Evolutionary conservation across 345 rosid genomes (phyloP).

Genomic region (Balakata baccata): DNA sequence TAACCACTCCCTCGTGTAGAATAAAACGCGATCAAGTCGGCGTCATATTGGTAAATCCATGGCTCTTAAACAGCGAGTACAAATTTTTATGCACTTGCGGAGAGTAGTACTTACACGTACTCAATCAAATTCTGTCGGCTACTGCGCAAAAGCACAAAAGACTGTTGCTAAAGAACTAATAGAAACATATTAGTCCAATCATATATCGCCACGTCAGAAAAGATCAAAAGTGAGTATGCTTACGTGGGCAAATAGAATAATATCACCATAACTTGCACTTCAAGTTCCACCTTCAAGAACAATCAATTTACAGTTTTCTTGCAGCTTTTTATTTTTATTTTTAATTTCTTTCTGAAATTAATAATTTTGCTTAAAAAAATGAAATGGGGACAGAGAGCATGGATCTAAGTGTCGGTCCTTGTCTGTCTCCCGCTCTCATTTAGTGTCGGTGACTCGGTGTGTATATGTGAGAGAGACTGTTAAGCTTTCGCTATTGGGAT

Average conservation of each 20-base stretch:
- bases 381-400: constrained; percentile 10
- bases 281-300: not conserved
- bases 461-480: not conserved
- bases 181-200: not conserved
- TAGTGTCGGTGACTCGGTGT: constrained; percentile 4
- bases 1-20: not conserved
- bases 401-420: constrained; percentile 21
- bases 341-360: not conserved
- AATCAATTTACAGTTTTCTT: not conserved
- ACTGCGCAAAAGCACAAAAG: not conserved
- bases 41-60: not conserved
- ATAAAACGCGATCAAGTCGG: not conserved
- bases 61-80: not conserved
- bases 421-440: constrained; percentile 1
- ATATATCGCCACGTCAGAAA: not conserved
- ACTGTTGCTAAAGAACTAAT: not conserved
- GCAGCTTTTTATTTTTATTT: constrained; percentile 4
- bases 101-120: not conserved
- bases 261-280: constrained; percentile 3
- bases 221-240: not conserved
- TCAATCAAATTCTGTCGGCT: constrained; percentile 2
- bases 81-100: not conserved
- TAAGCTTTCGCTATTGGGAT: not conserved
- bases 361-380: not conserved
- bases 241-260: constrained; percentile 4